These are phyloP conservation scores for Saturnispora zaruensis DNA, from an alignment of 805 yeast genomes.

Conservation along the genomic window DNA sequence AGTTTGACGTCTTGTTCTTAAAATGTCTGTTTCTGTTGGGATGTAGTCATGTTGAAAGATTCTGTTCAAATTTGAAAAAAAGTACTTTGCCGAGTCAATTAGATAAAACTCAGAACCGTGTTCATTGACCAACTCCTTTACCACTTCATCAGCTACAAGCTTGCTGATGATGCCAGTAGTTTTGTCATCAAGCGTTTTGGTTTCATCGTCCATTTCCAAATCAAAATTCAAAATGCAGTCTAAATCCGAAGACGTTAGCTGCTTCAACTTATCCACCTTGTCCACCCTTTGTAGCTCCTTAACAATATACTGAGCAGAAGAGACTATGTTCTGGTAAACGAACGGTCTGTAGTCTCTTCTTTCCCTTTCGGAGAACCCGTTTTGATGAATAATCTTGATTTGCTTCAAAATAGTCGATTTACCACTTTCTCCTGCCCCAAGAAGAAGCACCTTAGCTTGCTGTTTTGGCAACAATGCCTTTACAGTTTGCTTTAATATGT, in stretches of 20 bases:
- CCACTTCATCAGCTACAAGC: constrained; percentile 51
- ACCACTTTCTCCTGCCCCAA: constrained; percentile 87
- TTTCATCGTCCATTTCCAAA: constrained; percentile 40
- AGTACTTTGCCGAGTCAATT: constrained; percentile 78
- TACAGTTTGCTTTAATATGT: not conserved
- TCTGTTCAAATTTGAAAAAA: constrained; percentile 57
- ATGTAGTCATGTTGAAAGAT: constrained; percentile 52
- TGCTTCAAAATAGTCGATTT: constrained; percentile 76
- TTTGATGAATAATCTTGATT: constrained; percentile 68
- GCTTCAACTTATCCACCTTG: constrained; percentile 30
- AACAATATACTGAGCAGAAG: constrained; percentile 63
- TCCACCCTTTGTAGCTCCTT: constrained; percentile 53
- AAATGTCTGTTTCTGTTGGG: constrained; percentile 70
- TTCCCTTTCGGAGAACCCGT: constrained; percentile 66
- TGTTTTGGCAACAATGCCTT: constrained; percentile 13
- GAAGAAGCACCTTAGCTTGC: constrained; percentile 63
- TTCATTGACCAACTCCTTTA: constrained; percentile 45
- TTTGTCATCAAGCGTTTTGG: constrained; percentile 37
- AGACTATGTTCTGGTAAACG: constrained; percentile 68
- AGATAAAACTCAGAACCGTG: constrained; percentile 68
- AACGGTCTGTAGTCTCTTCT: constrained; percentile 66
- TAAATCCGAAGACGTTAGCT: constrained; percentile 30
- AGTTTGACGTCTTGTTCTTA: constrained; percentile 84
- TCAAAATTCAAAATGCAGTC: constrained; percentile 39
- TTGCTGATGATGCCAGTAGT: constrained; percentile 41